These are phyloP conservation scores for Sugiyamaella castrensis DNA, from an alignment of 1,139 yeast species.

Conservation along the genomic window DNA sequence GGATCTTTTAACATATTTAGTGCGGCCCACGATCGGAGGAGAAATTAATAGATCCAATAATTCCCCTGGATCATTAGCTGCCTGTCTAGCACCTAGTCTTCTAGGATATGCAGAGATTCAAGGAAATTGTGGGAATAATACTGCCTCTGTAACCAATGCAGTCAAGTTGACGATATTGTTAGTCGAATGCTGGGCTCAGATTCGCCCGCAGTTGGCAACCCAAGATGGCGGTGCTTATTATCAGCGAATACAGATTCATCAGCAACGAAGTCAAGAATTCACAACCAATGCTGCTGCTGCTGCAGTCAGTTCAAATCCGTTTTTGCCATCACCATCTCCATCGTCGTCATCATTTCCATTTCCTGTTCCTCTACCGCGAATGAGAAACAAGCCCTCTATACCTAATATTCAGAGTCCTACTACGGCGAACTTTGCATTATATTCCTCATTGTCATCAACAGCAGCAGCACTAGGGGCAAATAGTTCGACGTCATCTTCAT, in stretches of 20 bases:
- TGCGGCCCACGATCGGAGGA: not conserved
- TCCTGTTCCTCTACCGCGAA: not conserved
- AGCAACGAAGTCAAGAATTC: no score
- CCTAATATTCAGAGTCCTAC: no score
- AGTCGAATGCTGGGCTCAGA: conserved; percentile 32
- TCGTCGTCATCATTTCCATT: not conserved
- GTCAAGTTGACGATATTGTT: conserved; percentile 29
- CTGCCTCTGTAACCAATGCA: conserved; percentile 24
- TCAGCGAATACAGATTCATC: no score
- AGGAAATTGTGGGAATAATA: conserved; percentile 23
- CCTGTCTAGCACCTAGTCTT: conserved; percentile 36
- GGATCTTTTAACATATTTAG: conserved; percentile 20
- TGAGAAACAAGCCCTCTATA: no score
- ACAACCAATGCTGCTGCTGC: no score
- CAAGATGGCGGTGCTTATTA: no score
- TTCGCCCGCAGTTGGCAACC: conserved; percentile 5
- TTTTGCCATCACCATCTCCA: not conserved
- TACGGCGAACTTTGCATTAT: no score
- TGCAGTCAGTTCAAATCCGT: no score
- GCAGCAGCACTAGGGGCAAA: no score
- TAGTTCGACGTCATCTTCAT: not conserved
- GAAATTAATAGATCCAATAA: conserved; percentile 18
- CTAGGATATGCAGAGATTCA: conserved; percentile 30
- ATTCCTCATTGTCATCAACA: no score
- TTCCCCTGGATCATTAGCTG: conserved; percentile 28